These are phyloP conservation scores for Apiotrichum laibachii DNA, from an alignment of 1,284 basidiomycete species.

Conservation along the genomic window DNA sequence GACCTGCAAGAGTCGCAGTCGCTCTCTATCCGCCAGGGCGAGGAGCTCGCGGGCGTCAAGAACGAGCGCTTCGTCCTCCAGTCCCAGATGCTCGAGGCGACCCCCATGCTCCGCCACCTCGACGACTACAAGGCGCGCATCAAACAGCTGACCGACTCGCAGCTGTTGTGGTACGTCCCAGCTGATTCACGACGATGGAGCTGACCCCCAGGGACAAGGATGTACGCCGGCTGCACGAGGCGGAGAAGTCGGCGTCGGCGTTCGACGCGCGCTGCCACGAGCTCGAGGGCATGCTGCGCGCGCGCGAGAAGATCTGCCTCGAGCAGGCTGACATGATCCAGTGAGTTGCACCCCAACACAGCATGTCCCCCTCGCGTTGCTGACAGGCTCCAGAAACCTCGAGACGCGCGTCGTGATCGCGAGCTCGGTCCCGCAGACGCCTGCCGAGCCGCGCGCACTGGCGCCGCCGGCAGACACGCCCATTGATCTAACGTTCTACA, in stretches of 20 bases:
- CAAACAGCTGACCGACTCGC: slow-evolving; percentile 41
- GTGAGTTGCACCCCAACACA: too few species aligned
- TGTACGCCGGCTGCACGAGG: slow-evolving; percentile 29
- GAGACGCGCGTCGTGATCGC: slow-evolving; percentile 9
- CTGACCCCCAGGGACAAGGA: slow-evolving; percentile 32
- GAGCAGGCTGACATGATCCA: slow-evolving; percentile 23
- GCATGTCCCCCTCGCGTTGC: too few species aligned
- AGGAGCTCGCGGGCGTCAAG: slow-evolving; percentile 43
- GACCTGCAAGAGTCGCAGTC: slow-evolving; percentile 34
- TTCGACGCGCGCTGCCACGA: slow-evolving; percentile 26
- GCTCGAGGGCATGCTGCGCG: slow-evolving; percentile 27
- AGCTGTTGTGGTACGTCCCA: slow-evolving; percentile 40
- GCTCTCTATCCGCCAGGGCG: slow-evolving; percentile 30
- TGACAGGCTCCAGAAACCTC: background rate
- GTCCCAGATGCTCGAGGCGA: slow-evolving; percentile 37
- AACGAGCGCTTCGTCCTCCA: slow-evolving; percentile 47
- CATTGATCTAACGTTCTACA: slow-evolving; percentile 19
- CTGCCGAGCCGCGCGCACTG: background rate
- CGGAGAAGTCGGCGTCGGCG: slow-evolving; percentile 21
- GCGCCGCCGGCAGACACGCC: background rate
- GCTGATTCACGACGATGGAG: too few species aligned
- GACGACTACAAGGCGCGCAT: slow-evolving; percentile 44
- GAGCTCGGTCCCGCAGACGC: background rate
- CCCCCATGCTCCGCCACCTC: slow-evolving; percentile 42
- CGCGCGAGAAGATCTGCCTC: slow-evolving; percentile 25